Conservation (phyloP, 768 basidiomycete genomes). For the Termitomyces sp. region DNA sequence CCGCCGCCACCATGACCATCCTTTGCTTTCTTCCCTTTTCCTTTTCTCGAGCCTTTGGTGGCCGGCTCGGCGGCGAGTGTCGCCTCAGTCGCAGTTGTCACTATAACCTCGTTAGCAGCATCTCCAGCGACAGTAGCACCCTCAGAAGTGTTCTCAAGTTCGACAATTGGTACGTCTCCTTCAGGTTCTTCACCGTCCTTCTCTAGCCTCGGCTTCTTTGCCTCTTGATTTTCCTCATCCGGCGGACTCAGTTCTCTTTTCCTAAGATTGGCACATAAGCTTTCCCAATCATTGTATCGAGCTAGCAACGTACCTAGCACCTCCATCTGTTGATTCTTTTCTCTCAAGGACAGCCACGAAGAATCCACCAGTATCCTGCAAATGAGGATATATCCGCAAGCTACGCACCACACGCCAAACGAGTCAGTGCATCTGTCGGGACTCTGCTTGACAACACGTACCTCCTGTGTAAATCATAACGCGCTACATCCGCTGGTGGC, state of each 20-base stretch:
- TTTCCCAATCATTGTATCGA: background rate
- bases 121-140: conserved; percentile 4
- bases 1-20: conserved; percentile 23
- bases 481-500: conserved; percentile 67
- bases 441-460: conserved; percentile 23
- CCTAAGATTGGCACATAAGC: conserved; percentile 25
- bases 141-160: conserved; percentile 18
- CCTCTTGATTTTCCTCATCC: conserved; percentile 37
- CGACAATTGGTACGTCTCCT: conserved; percentile 12
- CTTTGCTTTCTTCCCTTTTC: conserved; percentile 20
- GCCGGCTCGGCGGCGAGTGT: background rate
- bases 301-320: conserved; percentile 18
- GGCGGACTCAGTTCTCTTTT: conserved; percentile 53
- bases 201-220: conserved; percentile 50
- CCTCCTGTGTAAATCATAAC: conserved; percentile 72
- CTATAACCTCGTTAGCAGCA: conserved; percentile 5
- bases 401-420: conserved; percentile 36
- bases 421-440: background rate
- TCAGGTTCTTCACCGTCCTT: conserved; percentile 16
- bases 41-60: conserved; percentile 16
- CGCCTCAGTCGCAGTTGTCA: conserved; percentile 1
- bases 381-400: conserved; percentile 88
- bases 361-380: conserved; percentile 97
- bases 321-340: conserved; percentile 22
- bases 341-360: conserved; percentile 89